Conservation (phyloP, 1,284 basidiomycete species). For the Porodaedalea pini region DNA sequence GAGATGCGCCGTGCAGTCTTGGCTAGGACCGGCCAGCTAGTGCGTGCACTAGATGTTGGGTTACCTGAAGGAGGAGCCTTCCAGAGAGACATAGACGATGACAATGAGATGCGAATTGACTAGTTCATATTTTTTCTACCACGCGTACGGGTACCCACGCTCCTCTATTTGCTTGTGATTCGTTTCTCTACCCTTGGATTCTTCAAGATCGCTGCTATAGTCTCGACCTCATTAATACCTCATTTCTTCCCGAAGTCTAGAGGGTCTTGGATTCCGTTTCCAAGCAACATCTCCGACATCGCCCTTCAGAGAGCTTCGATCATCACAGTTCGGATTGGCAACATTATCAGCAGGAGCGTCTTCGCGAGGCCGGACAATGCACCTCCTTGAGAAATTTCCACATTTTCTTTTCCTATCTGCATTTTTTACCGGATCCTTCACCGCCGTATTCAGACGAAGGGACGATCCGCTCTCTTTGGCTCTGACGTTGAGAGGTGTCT, state of each 20-base stretch:
- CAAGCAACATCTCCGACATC: conserved; percentile 19
- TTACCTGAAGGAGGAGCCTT: conserved; percentile 1
- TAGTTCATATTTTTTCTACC: conserved; percentile 1
- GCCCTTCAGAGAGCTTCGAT: not conserved
- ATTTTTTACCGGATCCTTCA: not conserved
- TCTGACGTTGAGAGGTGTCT: not conserved
- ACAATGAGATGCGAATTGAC: conserved; percentile 19
- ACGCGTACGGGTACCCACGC: not conserved
- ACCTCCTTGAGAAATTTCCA: not conserved
- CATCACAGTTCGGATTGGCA: not conserved
- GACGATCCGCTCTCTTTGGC: not conserved
- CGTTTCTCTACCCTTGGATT: not conserved
- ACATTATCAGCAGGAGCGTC: not conserved
- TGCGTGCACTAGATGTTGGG: conserved; percentile 40
- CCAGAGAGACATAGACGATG: conserved; percentile 16
- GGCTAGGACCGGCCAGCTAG: conserved; percentile 59
- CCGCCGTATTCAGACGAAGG: not conserved
- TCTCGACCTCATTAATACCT: not conserved
- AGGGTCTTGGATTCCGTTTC: conserved; percentile 7
- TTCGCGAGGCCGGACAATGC: not conserved
- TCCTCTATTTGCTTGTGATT: not conserved
- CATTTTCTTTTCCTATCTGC: not conserved
- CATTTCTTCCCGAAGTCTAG: not conserved
- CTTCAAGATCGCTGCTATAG: not conserved
- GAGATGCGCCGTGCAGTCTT: conserved; percentile 83